Evolutionary conservation across 129 eudicot species (phyloP).

Genomic region (Lactuca sativa): DNA sequence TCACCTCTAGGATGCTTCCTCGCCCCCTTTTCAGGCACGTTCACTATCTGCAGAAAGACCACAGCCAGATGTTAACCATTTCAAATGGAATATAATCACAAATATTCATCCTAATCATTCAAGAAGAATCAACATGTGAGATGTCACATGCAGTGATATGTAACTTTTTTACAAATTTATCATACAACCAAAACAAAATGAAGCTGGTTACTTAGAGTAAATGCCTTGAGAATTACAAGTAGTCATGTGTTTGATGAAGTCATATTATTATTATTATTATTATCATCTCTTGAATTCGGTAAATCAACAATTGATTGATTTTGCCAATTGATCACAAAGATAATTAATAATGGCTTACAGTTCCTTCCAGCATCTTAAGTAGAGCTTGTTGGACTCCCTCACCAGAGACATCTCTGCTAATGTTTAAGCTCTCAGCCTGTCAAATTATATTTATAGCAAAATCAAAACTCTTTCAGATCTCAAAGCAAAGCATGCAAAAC

Average conservation of each 20-base stretch:
- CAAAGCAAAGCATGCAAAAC: not conserved
- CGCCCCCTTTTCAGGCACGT: too few species aligned
- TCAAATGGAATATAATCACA: conserved; percentile 53
- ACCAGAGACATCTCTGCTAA: too few species aligned
- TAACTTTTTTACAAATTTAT: too few species aligned
- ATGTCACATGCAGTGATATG: too few species aligned
- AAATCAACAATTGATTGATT: conserved; percentile 7
- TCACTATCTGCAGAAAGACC: too few species aligned
- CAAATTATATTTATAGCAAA: too few species aligned
- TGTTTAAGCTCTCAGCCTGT: too few species aligned
- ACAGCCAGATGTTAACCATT: conserved; percentile 55
- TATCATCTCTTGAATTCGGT: conserved; percentile 12
- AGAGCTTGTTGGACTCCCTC: too few species aligned
- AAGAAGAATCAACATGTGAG: too few species aligned
- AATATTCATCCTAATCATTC: not conserved
- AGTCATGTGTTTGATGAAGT: not conserved
- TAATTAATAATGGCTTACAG: not conserved
- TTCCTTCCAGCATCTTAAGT: too few species aligned
- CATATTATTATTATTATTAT: not conserved
- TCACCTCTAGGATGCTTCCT: too few species aligned
- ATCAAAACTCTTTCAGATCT: conserved; percentile 22
- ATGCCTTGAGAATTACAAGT: conserved; percentile 3
- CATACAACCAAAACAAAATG: too few species aligned
- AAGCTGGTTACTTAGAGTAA: not conserved
- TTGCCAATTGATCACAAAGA: not conserved